Base-by-base conservation (phyloP, 495 filamentous ascomycete genomes). In the Sphaerosporella brunnea region DNA sequence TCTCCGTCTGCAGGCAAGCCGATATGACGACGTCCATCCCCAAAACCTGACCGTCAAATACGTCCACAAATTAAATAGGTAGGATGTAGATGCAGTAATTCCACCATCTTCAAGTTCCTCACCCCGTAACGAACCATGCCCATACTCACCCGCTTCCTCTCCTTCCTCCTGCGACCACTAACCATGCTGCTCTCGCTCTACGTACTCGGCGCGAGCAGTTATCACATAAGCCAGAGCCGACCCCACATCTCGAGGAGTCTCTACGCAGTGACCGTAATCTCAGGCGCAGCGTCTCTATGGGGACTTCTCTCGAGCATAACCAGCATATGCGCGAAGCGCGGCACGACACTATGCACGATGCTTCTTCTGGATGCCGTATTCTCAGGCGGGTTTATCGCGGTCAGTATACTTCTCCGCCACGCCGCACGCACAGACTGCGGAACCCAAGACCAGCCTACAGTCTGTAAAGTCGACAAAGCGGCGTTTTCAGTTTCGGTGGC, bases 401-500 rank as follows among this genome's bases (percentile, higher is more conserved):
- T 43, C 18, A 23, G 20, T 10, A 18, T 43, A 3, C 19, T 43
- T 1, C 24, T 25, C 23, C 1, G 40, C 9, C 1, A 18, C 1
- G 20, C 4, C 11, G 40, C 40, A 16, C 9, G 20, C 1, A 24
- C 40, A 43, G 26, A 24, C 18, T 43, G 40, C 24, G 39, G 39
- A 23, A 42, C 5, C 23, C 4, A 13, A 1, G 11, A 20, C 20
- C n/a, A n/a, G n/a, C n/a, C n/a, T n/a, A n/a, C n/a, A n/a, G 3
- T 16, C 20, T 43, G 40, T 43, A 43, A 43, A 8, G 2, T 43
- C 2, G 24, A 43, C n/a, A 43, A 43, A n/a, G 23, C 40, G 3
- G 40, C 40, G 21, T 43, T 43, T n/a, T n/a, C n/a, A n/a, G n/a
- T n/a, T n/a, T n/a, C n/a, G n/a, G 28, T 32, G 28, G 28, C 28